phyloP scores from a whole-genome alignment of 2,329 filamentous ascomycete species.

The Hypocrella siamensis region DNA sequence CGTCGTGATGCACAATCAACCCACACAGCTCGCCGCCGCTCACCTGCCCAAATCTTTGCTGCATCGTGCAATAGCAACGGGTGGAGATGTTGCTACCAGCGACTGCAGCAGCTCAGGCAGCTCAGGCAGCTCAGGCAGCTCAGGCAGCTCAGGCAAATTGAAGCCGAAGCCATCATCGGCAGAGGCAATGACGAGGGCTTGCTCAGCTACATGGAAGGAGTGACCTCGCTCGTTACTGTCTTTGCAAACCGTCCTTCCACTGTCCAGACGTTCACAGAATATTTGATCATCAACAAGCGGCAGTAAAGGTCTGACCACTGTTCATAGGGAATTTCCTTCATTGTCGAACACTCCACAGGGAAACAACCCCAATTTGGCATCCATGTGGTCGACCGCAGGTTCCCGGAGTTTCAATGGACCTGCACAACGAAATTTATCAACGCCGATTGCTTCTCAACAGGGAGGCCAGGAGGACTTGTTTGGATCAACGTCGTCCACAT shows the following conservation, averaged over 20 bases:
- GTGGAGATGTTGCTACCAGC: too few relatives aligned
- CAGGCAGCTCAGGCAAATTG: too few relatives aligned
- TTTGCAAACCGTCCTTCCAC: too few relatives aligned
- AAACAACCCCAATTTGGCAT: constrained; percentile 28
- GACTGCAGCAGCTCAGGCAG: too few relatives aligned
- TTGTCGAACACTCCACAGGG: constrained; percentile 45
- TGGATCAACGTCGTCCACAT: constrained; percentile 24
- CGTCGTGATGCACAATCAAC: background rate
- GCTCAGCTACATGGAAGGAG: too few relatives aligned
- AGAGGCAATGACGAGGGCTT: too few relatives aligned
- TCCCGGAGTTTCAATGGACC: constrained; percentile 31
- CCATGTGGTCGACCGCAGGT: constrained; percentile 38
- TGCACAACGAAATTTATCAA: constrained; percentile 34
- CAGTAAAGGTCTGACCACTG: background rate
- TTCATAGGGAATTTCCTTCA: constrained; percentile 46
- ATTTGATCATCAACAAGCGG: background rate
- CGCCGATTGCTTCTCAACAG: constrained; percentile 34
- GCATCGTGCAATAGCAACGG: too few relatives aligned
- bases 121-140: too few relatives aligned
- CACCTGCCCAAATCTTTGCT: background rate
- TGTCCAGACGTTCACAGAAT: background rate
- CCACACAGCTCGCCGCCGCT: background rate
- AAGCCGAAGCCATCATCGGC: too few relatives aligned
- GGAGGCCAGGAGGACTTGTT: constrained; percentile 31
- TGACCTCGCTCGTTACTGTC: too few relatives aligned